A percentile compares a stretch with the other conserved stretches of the same genome.
Evolutionary conservation across 164 flowering plant genomes (phyloP).

Genomic region (Houttuynia cordata): DNA sequence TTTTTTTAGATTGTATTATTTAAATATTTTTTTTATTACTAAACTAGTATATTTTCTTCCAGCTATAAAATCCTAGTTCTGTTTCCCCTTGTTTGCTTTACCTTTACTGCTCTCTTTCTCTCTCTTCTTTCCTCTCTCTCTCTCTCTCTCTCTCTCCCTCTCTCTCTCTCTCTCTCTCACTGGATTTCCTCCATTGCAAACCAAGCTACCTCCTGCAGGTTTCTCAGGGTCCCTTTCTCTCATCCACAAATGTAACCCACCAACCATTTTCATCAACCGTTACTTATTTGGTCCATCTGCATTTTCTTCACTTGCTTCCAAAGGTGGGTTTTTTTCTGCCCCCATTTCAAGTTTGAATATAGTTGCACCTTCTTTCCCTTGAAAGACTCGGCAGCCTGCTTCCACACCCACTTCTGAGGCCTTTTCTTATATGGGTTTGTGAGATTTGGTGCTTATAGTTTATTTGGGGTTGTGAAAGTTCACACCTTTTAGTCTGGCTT

Average conservation of each 20-base stretch:
- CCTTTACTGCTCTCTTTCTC: conserved; percentile 25
- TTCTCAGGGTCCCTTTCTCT: conserved; percentile 21
- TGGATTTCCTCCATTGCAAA: conserved; percentile 70
- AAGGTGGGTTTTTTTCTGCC: conserved; percentile 1
- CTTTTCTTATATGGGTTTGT: conserved; percentile 12
- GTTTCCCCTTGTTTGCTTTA: conserved; percentile 18
- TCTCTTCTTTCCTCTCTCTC: conserved; percentile 26
- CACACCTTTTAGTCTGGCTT: conserved; percentile 22
- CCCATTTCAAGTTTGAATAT: not conserved
- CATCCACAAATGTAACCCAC: conserved; percentile 24
- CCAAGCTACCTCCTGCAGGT: conserved; percentile 45
- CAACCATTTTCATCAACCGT: conserved; percentile 37
- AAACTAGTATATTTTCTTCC: conserved; percentile 1
- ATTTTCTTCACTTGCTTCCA: conserved; percentile 1
- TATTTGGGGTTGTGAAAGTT: conserved; percentile 25
- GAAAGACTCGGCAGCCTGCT: conserved; percentile 16
- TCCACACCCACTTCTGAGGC: conserved; percentile 30
- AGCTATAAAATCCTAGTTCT: conserved; percentile 16
- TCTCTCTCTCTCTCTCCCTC: conserved; percentile 14
- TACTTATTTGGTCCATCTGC: conserved; percentile 6
- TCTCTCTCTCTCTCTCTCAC: conserved; percentile 21
- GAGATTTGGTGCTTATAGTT: conserved; percentile 19
- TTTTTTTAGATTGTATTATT: not conserved
- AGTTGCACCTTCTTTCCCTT: conserved; percentile 22
- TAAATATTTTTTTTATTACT: not conserved